phyloP scores from a whole-genome alignment of 2,329 filamentous ascomycete genomes.

The Rutstroemia sp. region DNA sequence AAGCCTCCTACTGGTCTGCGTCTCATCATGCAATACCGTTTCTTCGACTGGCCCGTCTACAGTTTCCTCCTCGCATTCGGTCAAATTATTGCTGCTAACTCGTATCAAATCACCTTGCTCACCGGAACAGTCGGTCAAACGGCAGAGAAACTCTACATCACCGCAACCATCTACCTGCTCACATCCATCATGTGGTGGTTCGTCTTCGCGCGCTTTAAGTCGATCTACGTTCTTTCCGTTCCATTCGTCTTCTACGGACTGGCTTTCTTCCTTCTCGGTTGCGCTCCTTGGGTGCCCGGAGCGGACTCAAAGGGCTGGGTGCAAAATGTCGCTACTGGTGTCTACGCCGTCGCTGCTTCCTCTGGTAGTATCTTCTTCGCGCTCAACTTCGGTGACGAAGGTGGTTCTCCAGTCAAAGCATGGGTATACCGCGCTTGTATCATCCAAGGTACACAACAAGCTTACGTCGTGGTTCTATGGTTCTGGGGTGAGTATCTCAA shows the following conservation, averaged over 20 bases:
- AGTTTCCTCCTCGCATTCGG: conserved; percentile 51
- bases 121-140: conserved; percentile 54
- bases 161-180: conserved; percentile 51
- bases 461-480: conserved; percentile 59
- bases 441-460: conserved; percentile 60
- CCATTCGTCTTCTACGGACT: conserved; percentile 54
- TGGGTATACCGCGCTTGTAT: conserved; percentile 62
- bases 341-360: conserved; percentile 56
- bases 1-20: conserved; percentile 47
- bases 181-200: conserved; percentile 57
- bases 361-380: conserved; percentile 59
- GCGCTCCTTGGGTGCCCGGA: conserved; percentile 45
- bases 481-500: conserved; percentile 51
- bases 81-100: conserved; percentile 58
- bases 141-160: conserved; percentile 50
- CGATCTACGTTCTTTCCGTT: conserved; percentile 37
- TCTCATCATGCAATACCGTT: conserved; percentile 46
- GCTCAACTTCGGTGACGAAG: conserved; percentile 59
- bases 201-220: conserved; percentile 50
- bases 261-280: conserved; percentile 55
- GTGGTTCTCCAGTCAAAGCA: conserved; percentile 52
- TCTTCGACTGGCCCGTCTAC: conserved; percentile 60
- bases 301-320: conserved; percentile 36
- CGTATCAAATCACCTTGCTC: conserved; percentile 61
- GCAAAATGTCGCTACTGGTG: conserved; percentile 49